phyloP scores from a whole-genome alignment of 495 filamentous ascomycete species.

The Podospora didyma region DNA sequence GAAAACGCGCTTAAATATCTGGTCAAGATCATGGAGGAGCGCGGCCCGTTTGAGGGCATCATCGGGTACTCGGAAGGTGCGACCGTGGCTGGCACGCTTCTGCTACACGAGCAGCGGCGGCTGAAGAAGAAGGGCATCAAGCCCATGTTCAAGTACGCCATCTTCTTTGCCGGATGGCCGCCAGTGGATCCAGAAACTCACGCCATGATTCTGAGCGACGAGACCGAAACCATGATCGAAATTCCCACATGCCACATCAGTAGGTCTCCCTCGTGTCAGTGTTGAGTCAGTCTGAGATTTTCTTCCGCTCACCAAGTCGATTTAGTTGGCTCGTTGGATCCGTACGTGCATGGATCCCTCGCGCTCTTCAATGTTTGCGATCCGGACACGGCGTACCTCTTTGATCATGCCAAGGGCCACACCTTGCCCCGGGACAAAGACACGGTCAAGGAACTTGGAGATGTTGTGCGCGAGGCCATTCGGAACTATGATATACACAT shows the following conservation, averaged over 20 bases:
- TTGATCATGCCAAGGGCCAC: slow-evolving; percentile 58
- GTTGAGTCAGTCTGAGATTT: neutral
- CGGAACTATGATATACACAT: slow-evolving; percentile 19
- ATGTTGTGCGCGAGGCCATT: slow-evolving; percentile 41
- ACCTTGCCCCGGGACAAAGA: slow-evolving; percentile 49
- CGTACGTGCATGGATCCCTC: slow-evolving; percentile 52
- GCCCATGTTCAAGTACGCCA: slow-evolving; percentile 50
- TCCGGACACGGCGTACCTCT: slow-evolving; percentile 50
- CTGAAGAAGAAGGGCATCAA: slow-evolving; percentile 40
- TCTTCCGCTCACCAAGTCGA: neutral
- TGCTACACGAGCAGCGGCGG: slow-evolving; percentile 50
- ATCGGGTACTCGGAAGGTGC: slow-evolving; percentile 63
- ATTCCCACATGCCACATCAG: slow-evolving; percentile 57
- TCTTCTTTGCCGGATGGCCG: slow-evolving; percentile 58
- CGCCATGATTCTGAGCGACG: slow-evolving; percentile 47
- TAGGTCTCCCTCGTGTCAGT: slow-evolving; percentile 21
- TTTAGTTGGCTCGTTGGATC: slow-evolving; percentile 52
- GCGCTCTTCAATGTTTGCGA: slow-evolving; percentile 58
- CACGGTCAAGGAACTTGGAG: slow-evolving; percentile 46
- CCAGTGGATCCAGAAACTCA: slow-evolving; percentile 46
- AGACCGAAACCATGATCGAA: slow-evolving; percentile 46
- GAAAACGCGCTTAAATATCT: slow-evolving; percentile 41
- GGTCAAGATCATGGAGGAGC: slow-evolving; percentile 45
- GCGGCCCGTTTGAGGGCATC: slow-evolving; percentile 49
- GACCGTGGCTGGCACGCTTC: slow-evolving; percentile 50